A percentile compares a stretch with the other conserved stretches of the same genome.
Evolutionary conservation across 495 filamentous ascomycete species (phyloP).

Genomic region (Aspergillus ellipticus): DNA sequence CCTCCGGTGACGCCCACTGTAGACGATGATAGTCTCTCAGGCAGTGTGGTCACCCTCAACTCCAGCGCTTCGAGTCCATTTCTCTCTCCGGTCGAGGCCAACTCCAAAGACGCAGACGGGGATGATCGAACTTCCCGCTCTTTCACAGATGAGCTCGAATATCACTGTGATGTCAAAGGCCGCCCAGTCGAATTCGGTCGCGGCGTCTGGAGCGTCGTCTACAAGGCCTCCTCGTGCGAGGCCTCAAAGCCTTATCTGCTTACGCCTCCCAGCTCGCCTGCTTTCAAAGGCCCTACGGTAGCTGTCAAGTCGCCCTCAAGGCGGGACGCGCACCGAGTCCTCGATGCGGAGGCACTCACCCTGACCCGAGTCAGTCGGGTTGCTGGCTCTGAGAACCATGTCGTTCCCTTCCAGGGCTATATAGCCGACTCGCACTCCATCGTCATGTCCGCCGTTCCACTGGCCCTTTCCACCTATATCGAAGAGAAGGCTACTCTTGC

Average conservation of each 20-base stretch:
- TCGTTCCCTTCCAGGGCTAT: constrained; percentile 56
- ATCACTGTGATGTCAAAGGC: constrained; percentile 25
- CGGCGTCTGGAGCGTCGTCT: constrained; percentile 62
- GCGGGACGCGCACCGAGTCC: constrained; percentile 45
- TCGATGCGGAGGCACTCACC: constrained; percentile 49
- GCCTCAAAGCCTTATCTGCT: constrained; percentile 9
- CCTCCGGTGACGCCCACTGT: constrained; percentile 39
- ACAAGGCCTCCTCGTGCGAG: constrained; percentile 35
- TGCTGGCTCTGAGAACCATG: constrained; percentile 30
- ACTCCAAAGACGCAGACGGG: neutral
- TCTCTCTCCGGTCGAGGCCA: constrained; percentile 6
- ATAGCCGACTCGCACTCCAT: constrained; percentile 46
- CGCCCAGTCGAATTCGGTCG: constrained; percentile 46
- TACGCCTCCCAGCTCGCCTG: constrained; percentile 50
- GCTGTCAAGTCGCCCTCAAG: constrained; percentile 55
- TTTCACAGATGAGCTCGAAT: constrained; percentile 36
- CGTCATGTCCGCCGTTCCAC: constrained; percentile 51
- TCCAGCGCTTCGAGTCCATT: constrained; percentile 8
- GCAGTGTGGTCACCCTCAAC: constrained; percentile 12
- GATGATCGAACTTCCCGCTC: constrained; percentile 13
- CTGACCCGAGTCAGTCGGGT: constrained; percentile 45
- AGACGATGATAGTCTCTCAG: constrained; percentile 17
- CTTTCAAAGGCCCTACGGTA: constrained; percentile 29
- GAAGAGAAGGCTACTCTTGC: constrained; percentile 32
- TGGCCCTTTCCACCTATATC: constrained; percentile 48